Percentiles rank a stretch among this genome's conserved stretches.
Conservation (phyloP, 306 rosid species). For the Casuarina cunninghamiana region DNA sequence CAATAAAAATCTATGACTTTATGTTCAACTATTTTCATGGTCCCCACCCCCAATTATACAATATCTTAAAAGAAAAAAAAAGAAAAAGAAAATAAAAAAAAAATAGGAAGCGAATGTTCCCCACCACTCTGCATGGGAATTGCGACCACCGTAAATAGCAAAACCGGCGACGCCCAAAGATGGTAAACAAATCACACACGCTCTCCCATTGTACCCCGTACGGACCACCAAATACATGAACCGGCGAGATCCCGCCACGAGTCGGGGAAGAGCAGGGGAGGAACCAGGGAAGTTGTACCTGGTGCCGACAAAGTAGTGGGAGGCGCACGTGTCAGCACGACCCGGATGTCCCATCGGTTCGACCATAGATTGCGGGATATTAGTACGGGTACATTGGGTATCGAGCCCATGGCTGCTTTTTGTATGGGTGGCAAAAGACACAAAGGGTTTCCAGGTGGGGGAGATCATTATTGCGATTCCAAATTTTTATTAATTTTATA, state of each 20-base stretch:
- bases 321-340: slow-evolving; percentile 54
- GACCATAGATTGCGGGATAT: slow-evolving; percentile 61
- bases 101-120: not conserved
- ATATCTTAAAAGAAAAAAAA: too few species aligned
- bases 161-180: slow-evolving; percentile 33
- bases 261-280: not conserved
- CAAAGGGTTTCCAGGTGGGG: not conserved
- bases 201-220: slow-evolving; percentile 10
- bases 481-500: not conserved
- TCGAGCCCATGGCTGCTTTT: slow-evolving; percentile 23
- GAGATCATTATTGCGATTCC: not conserved
- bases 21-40: too few species aligned
- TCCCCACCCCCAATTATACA: too few species aligned
- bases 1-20: too few species aligned
- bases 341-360: slow-evolving; percentile 23
- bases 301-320: slow-evolving; percentile 48
- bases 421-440: not conserved
- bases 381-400: slow-evolving; percentile 40
- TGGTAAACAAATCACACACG: slow-evolving; percentile 18
- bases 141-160: slow-evolving; percentile 30
- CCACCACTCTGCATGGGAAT: not conserved
- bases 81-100: not conserved
- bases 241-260: slow-evolving; percentile 12
- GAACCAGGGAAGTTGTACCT: not conserved
- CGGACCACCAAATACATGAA: slow-evolving; percentile 1